Base-by-base conservation (phyloP, 192 early-diverging fungal genomes). In the Podila horticola region DNA sequence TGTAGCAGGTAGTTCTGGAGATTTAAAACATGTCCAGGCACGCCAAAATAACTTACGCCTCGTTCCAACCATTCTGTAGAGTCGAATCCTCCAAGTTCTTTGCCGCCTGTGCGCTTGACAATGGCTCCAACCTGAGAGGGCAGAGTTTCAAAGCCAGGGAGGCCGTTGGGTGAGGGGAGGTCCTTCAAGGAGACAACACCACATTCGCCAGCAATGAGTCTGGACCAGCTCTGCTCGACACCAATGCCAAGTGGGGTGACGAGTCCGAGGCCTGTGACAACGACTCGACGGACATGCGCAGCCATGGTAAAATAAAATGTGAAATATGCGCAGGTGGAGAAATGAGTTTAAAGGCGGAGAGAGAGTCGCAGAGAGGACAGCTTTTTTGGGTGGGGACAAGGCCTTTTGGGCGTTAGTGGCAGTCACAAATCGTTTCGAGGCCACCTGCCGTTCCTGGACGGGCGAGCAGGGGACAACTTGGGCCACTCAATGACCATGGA, bases 211-310 rank as follows among this genome's bases (percentile, higher is more conserved):
- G 89, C 88, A 36, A 97, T 63, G 29, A 99, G 85, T 64, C 83
- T 87, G 20, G 79, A 73, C 96, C 96, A 99, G 0, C 88, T 86
- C 26, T 84, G 76, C 57, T 83, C 75, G 19, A 93, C 90, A 62
- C 95, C 94, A 2, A 90, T 89, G 57, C 93, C 96, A 19, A 99
- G 87, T 3, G 97, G 97, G 22, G 96, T 96, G 34, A 99, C 93
- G 20, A 97, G 84, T 8, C 97, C 97, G 7, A 99, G 87, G 6
- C 97, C 97, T 22, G 97, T 99, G 15, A 99, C 96, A 5, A 97
- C 97, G 2, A 99, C 97, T n/a, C 95, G 86, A 45, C 90, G 86
- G 34, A 62, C 67, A 33, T 65, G 67, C 24, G 72, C 45, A 33
- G 77, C 51, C 77, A 81, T 81, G 26, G 45, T 45, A 17, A 45